Evolutionary conservation across 805 yeast species (phyloP).

Genomic region (Cyberlindnera lachancei): DNA sequence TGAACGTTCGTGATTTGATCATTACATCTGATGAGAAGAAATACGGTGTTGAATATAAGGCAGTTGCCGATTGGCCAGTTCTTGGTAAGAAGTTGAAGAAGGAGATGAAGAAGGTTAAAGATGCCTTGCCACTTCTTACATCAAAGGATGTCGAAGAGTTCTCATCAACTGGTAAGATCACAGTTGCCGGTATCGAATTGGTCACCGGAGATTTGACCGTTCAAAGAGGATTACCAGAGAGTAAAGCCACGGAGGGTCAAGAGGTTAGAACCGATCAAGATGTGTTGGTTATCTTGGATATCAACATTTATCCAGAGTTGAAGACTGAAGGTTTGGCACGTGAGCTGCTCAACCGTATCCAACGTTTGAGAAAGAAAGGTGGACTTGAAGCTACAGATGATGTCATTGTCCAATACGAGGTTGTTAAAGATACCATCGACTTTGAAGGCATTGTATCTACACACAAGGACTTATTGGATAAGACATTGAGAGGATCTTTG

Average conservation of each 20-base stretch:
- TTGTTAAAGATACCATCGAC: constrained; percentile 55
- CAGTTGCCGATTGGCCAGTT: constrained; percentile 98
- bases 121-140: constrained; percentile 75
- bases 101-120: constrained; percentile 91
- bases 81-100: constrained; percentile 94
- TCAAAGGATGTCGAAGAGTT: constrained; percentile 78
- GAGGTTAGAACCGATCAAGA: constrained; percentile 86
- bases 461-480: constrained; percentile 63
- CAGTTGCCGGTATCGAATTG: constrained; percentile 84
- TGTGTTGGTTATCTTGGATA: constrained; percentile 83
- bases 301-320: constrained; percentile 78
- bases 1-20: constrained; percentile 82
- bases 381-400: constrained; percentile 95
- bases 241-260: constrained; percentile 56
- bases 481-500: constrained; percentile 61
- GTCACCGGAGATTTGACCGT: constrained; percentile 86
- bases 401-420: constrained; percentile 73
- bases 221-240: constrained; percentile 78
- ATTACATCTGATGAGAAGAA: constrained; percentile 86
- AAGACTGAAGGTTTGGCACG: constrained; percentile 94
- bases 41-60: constrained; percentile 87
- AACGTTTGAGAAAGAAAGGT: constrained; percentile 93
- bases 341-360: constrained; percentile 94
- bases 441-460: constrained; percentile 52
- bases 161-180: constrained; percentile 62